Conservation (phyloP, 257 asterid genomes). For the Solanum bulbocastanum region DNA sequence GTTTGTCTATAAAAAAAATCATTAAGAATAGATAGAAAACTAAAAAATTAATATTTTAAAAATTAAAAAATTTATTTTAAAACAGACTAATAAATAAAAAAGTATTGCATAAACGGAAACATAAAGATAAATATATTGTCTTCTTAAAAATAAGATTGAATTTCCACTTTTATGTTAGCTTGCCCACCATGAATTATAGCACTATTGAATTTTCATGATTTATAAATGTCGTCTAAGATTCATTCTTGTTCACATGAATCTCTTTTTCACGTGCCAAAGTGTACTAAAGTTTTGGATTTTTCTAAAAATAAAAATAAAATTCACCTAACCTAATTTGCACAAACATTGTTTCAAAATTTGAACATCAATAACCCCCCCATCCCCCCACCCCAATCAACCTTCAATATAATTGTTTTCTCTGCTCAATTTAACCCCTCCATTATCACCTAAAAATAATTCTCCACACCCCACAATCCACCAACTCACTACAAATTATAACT, state of each 20-base stretch:
- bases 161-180: neutral
- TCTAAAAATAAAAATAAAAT: neutral
- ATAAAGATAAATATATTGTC: neutral
- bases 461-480: conserved; percentile 6
- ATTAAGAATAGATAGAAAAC: neutral
- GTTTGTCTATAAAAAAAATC: neutral
- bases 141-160: neutral
- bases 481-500: neutral
- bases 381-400: neutral
- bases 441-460: neutral
- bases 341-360: conserved; percentile 55
- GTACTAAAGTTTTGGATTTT: conserved; percentile 17
- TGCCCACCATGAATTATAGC: neutral
- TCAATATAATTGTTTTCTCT: neutral
- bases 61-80: neutral
- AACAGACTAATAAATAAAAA: neutral
- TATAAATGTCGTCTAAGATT: neutral
- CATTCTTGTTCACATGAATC: neutral
- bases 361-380: conserved; percentile 17
- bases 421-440: conserved; percentile 1
- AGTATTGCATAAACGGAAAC: neutral
- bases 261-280: conserved; percentile 24
- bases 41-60: neutral
- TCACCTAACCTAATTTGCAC: conserved; percentile 23
- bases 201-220: neutral